phyloP scores from a whole-genome alignment of 2,329 filamentous ascomycete species.

The Colletotrichum sp. region DNA sequence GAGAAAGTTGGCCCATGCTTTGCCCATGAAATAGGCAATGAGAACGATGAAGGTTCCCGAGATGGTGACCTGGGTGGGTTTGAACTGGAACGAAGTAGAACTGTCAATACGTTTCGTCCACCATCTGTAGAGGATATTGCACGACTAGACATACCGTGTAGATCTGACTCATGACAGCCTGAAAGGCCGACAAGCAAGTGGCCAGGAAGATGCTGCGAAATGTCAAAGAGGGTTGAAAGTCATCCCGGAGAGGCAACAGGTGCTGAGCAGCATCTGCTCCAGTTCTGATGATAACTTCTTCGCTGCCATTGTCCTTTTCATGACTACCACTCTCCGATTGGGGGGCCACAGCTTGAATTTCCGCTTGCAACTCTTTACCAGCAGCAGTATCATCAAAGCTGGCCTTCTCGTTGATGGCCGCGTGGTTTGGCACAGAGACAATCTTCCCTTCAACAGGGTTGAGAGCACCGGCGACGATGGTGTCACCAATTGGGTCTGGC shows the following conservation, averaged over 20 bases:
- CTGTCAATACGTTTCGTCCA: background rate
- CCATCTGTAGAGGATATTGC: rapidly evolving
- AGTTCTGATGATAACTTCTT: slow-evolving; percentile 53
- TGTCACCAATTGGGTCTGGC: slow-evolving; percentile 12
- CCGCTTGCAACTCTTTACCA: slow-evolving; percentile 22
- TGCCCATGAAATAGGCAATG: slow-evolving; percentile 61
- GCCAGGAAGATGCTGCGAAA: slow-evolving; percentile 59
- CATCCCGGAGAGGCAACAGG: slow-evolving; percentile 57
- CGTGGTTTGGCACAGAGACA: slow-evolving; percentile 31
- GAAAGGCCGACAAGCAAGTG: slow-evolving; percentile 54
- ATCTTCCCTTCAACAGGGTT: slow-evolving; percentile 35
- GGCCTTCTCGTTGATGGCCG: slow-evolving; percentile 34
- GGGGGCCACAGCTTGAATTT: slow-evolving; percentile 24
- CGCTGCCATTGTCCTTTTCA: slow-evolving; percentile 30
- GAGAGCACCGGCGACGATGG: slow-evolving; percentile 27
- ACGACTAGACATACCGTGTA: slow-evolving; percentile 47
- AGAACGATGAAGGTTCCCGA: slow-evolving; percentile 62
- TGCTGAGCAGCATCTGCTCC: slow-evolving; percentile 55
- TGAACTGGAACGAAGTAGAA: slow-evolving; percentile 43
- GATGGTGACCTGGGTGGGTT: slow-evolving; percentile 53
- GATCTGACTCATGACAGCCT: slow-evolving; percentile 61
- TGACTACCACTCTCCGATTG: slow-evolving; percentile 18
- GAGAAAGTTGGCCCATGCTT: slow-evolving; percentile 48
- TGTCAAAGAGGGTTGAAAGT: slow-evolving; percentile 55
- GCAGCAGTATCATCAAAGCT: background rate